These are phyloP conservation scores for Scytalidium lignicola DNA, from an alignment of 2,329 filamentous ascomycete species.

Conservation along the genomic window DNA sequence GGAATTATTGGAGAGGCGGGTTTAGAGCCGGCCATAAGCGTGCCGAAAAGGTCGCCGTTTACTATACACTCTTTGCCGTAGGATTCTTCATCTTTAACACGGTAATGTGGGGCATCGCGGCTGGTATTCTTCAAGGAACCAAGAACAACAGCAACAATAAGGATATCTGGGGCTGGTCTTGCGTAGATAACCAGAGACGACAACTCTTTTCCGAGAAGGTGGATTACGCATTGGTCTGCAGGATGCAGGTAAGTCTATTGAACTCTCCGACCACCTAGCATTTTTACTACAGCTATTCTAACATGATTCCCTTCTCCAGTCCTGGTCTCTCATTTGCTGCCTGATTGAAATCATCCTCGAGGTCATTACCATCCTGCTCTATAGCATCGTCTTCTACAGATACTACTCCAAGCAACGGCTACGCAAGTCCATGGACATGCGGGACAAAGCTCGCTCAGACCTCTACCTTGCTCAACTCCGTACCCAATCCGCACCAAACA, in stretches of 20 bases:
- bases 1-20: slow-evolving; percentile 82
- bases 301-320: slow-evolving; percentile 43
- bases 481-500: slow-evolving; percentile 88
- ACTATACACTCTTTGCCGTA: slow-evolving; percentile 92
- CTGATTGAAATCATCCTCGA: slow-evolving; percentile 96
- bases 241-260: slow-evolving; percentile 66
- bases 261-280: not conserved
- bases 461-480: slow-evolving; percentile 86
- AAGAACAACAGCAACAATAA: slow-evolving; percentile 69
- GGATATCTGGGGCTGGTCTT: slow-evolving; percentile 99
- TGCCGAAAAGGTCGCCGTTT: slow-evolving; percentile 89
- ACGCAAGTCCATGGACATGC: slow-evolving; percentile 92
- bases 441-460: slow-evolving; percentile 89
- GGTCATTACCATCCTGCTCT: slow-evolving; percentile 84
- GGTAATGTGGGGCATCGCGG: slow-evolving; percentile 85
- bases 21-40: slow-evolving; percentile 83
- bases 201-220: slow-evolving; percentile 75
- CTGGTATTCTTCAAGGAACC: slow-evolving; percentile 75
- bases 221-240: slow-evolving; percentile 85
- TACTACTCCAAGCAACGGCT: slow-evolving; percentile 96
- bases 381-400: slow-evolving; percentile 92
- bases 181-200: slow-evolving; percentile 77
- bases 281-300: slow-evolving; percentile 1
- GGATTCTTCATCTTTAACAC: slow-evolving; percentile 92
- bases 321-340: slow-evolving; percentile 94